Evolutionary conservation across 495 filamentous ascomycete species (phyloP), one percentile per base, ranked within the genome.

Genomic region (Cercophora newfieldiana): DNA sequence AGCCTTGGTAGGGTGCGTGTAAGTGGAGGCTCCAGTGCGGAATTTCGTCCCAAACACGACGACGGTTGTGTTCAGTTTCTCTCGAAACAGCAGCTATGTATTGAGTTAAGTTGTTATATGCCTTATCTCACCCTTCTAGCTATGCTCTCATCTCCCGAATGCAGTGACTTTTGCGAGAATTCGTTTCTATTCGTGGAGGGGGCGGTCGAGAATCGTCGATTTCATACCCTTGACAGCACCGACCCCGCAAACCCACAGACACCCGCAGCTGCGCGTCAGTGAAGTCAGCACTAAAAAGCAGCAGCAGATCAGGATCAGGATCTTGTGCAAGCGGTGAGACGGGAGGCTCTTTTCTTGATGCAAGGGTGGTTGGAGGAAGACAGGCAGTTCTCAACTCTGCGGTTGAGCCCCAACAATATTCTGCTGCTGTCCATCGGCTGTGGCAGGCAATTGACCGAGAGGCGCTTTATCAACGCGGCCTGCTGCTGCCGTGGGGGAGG

Each of bases 181-280:
- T 44, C 10, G 37, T 44, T 44, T 44, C 4, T 16, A 5, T 33
- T 33, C 30, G 30, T 5, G 18, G 37, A 44, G 50, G 50, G 21
- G 22, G n/a, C 25, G n/a, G 37, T 16, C 10, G 24, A 2, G 3
- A n/a, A 53, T 53, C 50, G 8, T 26, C 50, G 16, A 2, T 53
- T 22, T 31, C 30, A n/a, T 29, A n/a, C 31, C 49, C 61, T 26
- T 21, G 7, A 33, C 21, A 21, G 31, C 5, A 21, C 49, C 61
- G 54, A 47, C 61, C 48, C 29, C 50, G n/a, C 50, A 26, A 57
- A 57, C 29, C 61, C 49, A 63, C 61, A 63, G 61, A 63, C 48
- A 53, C 29, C 50, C 48, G 7, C 49, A 53, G 25, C 48, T 63
- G 61, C 50, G 61, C 61, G 61, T 63, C 61, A 63, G 61, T 31